Percentiles rank a stretch among this genome's conserved stretches.
phyloP scores from a whole-genome alignment of 1,139 yeast species.

The Hyphopichia wangnamkhiaoensis region DNA sequence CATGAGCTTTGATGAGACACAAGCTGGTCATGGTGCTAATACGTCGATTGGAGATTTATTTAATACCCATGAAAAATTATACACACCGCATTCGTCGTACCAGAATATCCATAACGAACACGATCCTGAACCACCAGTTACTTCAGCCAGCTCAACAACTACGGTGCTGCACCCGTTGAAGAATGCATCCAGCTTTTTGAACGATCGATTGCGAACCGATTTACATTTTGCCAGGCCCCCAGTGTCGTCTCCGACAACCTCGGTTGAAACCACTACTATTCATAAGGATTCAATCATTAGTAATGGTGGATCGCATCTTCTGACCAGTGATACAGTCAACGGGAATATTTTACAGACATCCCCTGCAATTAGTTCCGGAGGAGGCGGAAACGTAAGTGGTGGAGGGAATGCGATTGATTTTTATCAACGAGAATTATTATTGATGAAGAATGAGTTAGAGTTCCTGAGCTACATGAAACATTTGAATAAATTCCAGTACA shows the following conservation, averaged over 20 bases:
- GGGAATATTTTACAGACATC: neutral
- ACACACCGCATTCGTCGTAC: constrained; percentile 11
- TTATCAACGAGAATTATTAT: constrained; percentile 59
- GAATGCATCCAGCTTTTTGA: constrained; percentile 10
- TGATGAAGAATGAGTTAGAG: constrained; percentile 63
- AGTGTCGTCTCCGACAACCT: constrained; percentile 25
- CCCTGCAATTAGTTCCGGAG: neutral
- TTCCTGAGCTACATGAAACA: constrained; percentile 58
- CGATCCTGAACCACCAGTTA: neutral
- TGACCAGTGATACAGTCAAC: neutral
- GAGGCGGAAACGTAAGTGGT: neutral
- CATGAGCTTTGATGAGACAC: too few species aligned
- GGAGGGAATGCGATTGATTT: constrained; percentile 37
- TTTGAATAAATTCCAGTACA: constrained; percentile 49
- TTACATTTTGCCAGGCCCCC: constrained; percentile 18
- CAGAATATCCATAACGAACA: neutral
- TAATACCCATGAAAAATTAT: constrained; percentile 37
- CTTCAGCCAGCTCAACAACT: constrained; percentile 1
- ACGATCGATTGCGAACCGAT: constrained; percentile 19
- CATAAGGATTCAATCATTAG: constrained; percentile 14
- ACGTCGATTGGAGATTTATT: constrained; percentile 30
- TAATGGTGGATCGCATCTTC: neutral
- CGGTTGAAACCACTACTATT: constrained; percentile 24
- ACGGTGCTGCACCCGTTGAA: neutral
- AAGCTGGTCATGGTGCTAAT: constrained; percentile 7